phyloP scores from a whole-genome alignment of 257 asterid genomes.

The Euphrasia confusa region DNA sequence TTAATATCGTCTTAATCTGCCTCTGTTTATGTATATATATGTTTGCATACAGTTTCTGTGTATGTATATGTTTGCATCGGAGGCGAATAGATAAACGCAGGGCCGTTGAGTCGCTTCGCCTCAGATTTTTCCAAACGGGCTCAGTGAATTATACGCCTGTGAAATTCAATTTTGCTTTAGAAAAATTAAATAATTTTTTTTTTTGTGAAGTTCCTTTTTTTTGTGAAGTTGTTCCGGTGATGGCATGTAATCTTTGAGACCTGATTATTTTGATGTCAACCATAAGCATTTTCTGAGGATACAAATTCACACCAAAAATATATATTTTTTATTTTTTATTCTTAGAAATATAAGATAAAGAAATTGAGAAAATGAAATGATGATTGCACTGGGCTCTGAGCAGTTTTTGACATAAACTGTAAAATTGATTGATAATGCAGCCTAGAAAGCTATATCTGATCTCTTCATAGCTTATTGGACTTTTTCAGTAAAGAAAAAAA shows the following conservation, averaged over 20 bases:
- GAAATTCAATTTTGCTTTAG: constrained; percentile 14
- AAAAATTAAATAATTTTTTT: not conserved
- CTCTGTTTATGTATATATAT: not conserved
- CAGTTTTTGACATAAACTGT: constrained; percentile 37
- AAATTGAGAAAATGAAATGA: constrained; percentile 36
- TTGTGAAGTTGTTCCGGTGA: constrained; percentile 45
- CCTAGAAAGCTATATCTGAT: constrained; percentile 95
- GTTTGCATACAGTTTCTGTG: constrained; percentile 9
- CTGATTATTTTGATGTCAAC: constrained; percentile 83
- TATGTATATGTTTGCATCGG: constrained; percentile 16
- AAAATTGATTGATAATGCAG: constrained; percentile 76
- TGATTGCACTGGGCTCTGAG: constrained; percentile 99
- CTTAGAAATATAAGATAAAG: not conserved
- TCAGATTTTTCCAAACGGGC: constrained; percentile 38
- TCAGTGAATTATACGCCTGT: constrained; percentile 51
- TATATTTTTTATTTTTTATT: rapidly evolving
- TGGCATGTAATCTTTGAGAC: constrained; percentile 97
- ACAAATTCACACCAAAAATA: not conserved
- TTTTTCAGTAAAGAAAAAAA: no score
- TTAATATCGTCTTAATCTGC: not conserved
- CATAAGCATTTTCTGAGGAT: constrained; percentile 79
- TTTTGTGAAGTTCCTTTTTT: not conserved
- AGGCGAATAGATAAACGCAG: constrained; percentile 37
- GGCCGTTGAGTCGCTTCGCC: constrained; percentile 86
- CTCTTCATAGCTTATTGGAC: constrained; percentile 2